Base-by-base conservation (phyloP, 305 asterid genomes). In the Solanum aculeatissimum region DNA sequence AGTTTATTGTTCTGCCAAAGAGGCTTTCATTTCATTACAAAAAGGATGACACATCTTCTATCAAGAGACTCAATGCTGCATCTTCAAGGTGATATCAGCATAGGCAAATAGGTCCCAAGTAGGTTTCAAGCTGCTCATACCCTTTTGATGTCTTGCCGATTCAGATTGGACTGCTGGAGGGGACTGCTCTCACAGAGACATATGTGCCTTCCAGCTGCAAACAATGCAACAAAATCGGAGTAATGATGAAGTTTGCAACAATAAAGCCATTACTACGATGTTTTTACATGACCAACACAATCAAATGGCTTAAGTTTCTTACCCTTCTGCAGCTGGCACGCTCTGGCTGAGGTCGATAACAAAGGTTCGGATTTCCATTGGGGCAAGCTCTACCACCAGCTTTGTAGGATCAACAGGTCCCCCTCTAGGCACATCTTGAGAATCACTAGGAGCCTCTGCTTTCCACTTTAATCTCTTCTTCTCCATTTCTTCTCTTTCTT, bases 311-410 rank as follows among this genome's bases (percentile, higher is more conserved):
- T 3, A 29, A 53, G 83, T 19, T 53, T 53, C 81, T 83, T 70
- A 83, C 85, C 45, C 58, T 83, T 38, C 8, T 66, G 69, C 32
- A 32, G 84, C 35, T 83, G 53, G 27, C 66, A 3, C 38, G 0
- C 51, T 51, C 27, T 72, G 80, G 71, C 83, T 80, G 84, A 95
- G 90, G 80, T 89, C 84, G 83, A 97, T 57, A 84, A 92, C 63
- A 86, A 97, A 97, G 42, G 98, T 97, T 21, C 98, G 95, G 15
- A 97, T 92, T 87, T 97, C 99, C 98, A 95, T 92, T 3, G 98
- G 97, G 32, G 92, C 91, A 4, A 97, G 97, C 86, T 97, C 97
- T 65, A 94, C 97, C 18, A 84, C 86, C 88, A 95, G 81, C 87
- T 90, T 87, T 15, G 40, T 63, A 11, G 97, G 94, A 88, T 94